These are phyloP conservation scores for Henckelia pumila DNA, from an alignment of 257 asterid genomes.

Conservation along the genomic window DNA sequence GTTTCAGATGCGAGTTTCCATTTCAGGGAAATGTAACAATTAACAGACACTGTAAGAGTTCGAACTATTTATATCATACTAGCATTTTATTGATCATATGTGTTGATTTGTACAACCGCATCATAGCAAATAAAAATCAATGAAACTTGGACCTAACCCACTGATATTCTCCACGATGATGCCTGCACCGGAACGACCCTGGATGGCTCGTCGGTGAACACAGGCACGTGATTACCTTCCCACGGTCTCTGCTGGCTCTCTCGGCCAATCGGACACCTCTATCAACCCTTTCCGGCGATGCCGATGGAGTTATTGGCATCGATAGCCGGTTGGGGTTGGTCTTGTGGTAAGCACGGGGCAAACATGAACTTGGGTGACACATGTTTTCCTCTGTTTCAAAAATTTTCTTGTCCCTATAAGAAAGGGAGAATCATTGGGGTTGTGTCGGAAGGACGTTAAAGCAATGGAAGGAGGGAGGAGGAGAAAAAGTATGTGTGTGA, in stretches of 20 bases:
- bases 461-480: too few relatives aligned
- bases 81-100: neutral
- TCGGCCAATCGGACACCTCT: conserved; percentile 16
- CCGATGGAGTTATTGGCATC: neutral
- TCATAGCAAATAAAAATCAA: too few relatives aligned
- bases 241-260: conserved; percentile 13
- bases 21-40: neutral
- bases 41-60: neutral
- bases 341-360: conserved; percentile 15
- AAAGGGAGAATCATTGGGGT: neutral
- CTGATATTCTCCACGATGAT: conserved; percentile 20
- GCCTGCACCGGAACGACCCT: conserved; percentile 28
- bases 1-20: neutral
- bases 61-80: neutral
- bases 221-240: conserved; percentile 14
- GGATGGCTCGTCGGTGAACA: conserved; percentile 30
- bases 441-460: neutral
- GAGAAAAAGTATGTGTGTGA: neutral
- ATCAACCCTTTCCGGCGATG: conserved; percentile 13
- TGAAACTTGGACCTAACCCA: neutral
- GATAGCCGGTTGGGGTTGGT: neutral
- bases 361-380: conserved; percentile 25
- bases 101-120: neutral
- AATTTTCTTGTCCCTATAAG: neutral
- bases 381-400: conserved; percentile 4